Evolutionary conservation across 352 stramenopile species (phyloP), one percentile per base, ranked within the genome.

Genomic region (Phytophthora kernoviae): DNA sequence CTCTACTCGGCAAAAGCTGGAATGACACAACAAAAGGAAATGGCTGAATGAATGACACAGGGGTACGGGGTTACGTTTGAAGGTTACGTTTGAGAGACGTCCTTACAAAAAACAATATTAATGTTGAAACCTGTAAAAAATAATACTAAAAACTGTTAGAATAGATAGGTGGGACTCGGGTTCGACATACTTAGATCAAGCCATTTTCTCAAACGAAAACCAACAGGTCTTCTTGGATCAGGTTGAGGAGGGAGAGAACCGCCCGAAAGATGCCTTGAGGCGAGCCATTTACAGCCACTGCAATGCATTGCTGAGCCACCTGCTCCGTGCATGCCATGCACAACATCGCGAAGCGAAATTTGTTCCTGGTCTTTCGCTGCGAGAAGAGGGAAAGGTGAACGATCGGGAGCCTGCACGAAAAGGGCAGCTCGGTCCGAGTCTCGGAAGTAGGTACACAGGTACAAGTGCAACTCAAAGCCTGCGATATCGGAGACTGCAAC

Each of bases 301-400:
- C n/a, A n/a, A n/a, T n/a, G 34, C n/a, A 15, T 45, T 21, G 39
- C 20, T 20, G 20, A 33, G 41, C 41, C 41, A 32, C 41, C 34
- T 41, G 34, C 5, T 18, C 56, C 61, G 49, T 59, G 57, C 18
- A 54, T 32, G 40, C 41, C 20, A 46, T 54, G 49, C 58, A 51
- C 43, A 55, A 43, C 50, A 34, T 42, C 58, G 58, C 60, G 58
- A 62, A 57, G 59, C 59, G 37, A 62, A 67, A 62, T 44, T 33
- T 62, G 51, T 43, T 20, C 44, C 59, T 53, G 24, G 24, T 30
- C 24, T 30, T 30, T 30, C 24, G 42, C 36, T 51, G 59, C 44
- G 51, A 27, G 37, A 52, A 58, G 42, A 67, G 52, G 55, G 51
- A 27, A 54, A 34, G 33, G 33, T n/a, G 33, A n/a, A 39, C 14